Conservation (phyloP, 2,329 filamentous ascomycete genomes). For the Fusarium napiforme region DNA sequence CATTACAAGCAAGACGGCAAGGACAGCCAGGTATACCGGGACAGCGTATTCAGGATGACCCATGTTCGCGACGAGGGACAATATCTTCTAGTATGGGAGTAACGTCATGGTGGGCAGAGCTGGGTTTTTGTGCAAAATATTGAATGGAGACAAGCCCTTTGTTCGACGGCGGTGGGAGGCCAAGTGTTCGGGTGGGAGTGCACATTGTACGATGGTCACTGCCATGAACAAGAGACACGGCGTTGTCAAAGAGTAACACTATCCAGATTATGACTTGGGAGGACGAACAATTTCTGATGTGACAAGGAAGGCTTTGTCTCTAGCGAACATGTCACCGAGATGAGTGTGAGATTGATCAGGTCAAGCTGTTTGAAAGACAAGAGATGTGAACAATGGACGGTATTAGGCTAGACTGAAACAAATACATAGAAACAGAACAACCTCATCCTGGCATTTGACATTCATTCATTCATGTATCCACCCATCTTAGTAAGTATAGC, state of each 20-base stretch:
- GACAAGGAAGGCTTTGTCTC: constrained; percentile 10
- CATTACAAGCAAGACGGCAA: constrained; percentile 22
- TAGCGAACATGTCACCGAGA: constrained; percentile 25
- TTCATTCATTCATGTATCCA: background rate
- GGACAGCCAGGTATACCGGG: constrained; percentile 32
- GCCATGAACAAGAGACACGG: constrained; percentile 35
- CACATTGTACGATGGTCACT: constrained; percentile 33
- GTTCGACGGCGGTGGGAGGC: constrained; percentile 7
- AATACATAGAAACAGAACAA: constrained; percentile 11
- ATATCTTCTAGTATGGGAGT: background rate
- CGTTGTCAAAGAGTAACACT: constrained; percentile 31
- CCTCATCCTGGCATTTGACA: background rate
- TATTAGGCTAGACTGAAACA: constrained; percentile 11
- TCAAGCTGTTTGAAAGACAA: background rate
- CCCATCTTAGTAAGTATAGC: constrained; percentile 49
- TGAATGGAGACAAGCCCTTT: constrained; percentile 6
- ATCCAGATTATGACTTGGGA: constrained; percentile 15
- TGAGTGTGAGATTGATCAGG: constrained; percentile 2
- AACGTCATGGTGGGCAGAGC: background rate
- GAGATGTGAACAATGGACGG: constrained; percentile 10
- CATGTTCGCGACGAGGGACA: constrained; percentile 24
- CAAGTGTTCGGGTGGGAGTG: constrained; percentile 20
- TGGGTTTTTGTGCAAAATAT: constrained; percentile 6
- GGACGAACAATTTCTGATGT: constrained; percentile 19
- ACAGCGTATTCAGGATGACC: constrained; percentile 31